Base-by-base conservation (phyloP, 2,329 filamentous ascomycete genomes). In the Hymenoscyphus albidus region DNA sequence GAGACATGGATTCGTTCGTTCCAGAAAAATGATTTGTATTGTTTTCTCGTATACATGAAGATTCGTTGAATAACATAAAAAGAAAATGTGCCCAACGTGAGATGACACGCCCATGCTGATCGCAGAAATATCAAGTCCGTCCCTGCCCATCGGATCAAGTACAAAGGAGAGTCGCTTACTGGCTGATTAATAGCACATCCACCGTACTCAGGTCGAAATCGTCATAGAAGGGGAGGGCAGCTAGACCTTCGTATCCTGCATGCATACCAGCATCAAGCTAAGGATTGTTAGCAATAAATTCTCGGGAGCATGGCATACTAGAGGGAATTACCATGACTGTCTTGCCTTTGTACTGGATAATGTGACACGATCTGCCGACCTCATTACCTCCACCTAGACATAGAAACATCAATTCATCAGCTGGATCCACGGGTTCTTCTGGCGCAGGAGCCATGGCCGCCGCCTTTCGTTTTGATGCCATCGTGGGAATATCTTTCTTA, bases 261-360 rank as follows among this genome's bases (percentile, higher is more conserved):
- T 99, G 95, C 80, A 97, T 94, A 60, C 95, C 95, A 60, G 95
- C 95, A 80, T 99, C 95, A 71, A 99, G 91, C 92, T 64, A 51
- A 48, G 56, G 22, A 57, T 35, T 27, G 16, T 31, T 14, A 57
- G 54, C 6, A 31, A 35, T 14, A 9, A 14, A 12, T 38, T 22
- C 31, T 38, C 22, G 1, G 54, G 13, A 18, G 31, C 9, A 57
- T 35, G 10, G 4, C 54, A 14, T 57, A 1, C 31, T 35, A 5
- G 60, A 59, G 64, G 35, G 9, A 35, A 86, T 71, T 81, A 96
- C 93, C 95, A 99, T 99, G 71, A 99, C 92, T 5, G 94, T 98
- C 79, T 99, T 99, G 67, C 95, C 95, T 80, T 98, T 99, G 85
- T 99, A 99, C 75, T 98, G 93, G 66, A 99, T 88, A 72, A 99